Base-by-base conservation (phyloP, 2,329 filamentous ascomycete genomes). In the Colletotrichum eremochloae region DNA sequence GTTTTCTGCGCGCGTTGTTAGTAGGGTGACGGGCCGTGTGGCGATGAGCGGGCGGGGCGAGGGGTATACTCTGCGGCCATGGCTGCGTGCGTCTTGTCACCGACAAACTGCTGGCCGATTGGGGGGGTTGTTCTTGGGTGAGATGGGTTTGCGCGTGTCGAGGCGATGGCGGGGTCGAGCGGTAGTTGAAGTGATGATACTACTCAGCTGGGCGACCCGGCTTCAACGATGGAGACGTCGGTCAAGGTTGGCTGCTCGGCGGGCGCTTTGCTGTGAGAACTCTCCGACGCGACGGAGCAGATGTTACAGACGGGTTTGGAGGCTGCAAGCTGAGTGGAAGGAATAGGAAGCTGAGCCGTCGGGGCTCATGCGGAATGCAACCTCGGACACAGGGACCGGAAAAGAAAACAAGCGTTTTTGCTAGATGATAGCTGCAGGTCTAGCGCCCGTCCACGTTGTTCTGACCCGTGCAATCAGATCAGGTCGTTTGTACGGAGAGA, bases 271-370 rank as follows among this genome's bases (percentile, higher is more conserved):
- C 50, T 31, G 18, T 15, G 61, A 65, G n/a, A 64, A 70, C 31
- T 50, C 31, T 50, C 53, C 14, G 40, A 46, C 36, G 70, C 60
- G 55, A 69, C 44, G 38, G 42, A 55, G 31, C 15, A 29, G 55
- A 14, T 65, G 66, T 72, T 57, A 72, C 70, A 72, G 70, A 56
- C 64, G 20, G 7, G 46, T 64, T 72, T 72, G 53, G 61, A 72
- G n/a, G 33, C 36, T 55, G 38, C 55, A 42, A 50, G 38, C 18
- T 33, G 33, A 38, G 38, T 20, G 24, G 9, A 7, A 29, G 14
- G 38, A 5, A 15, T 44, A 20, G n/a, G 29, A 42, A 63, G 60
- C 60, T 52, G 12, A 36, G n/a, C 18, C 15, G 33, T 53, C 61
- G 46, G 46, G 36, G 33, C 18, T 36, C 20, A 14, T 18, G 33